Evolutionary conservation across 768 basidiomycete genomes (phyloP).

Genomic region (Naganishia antarctica): DNA sequence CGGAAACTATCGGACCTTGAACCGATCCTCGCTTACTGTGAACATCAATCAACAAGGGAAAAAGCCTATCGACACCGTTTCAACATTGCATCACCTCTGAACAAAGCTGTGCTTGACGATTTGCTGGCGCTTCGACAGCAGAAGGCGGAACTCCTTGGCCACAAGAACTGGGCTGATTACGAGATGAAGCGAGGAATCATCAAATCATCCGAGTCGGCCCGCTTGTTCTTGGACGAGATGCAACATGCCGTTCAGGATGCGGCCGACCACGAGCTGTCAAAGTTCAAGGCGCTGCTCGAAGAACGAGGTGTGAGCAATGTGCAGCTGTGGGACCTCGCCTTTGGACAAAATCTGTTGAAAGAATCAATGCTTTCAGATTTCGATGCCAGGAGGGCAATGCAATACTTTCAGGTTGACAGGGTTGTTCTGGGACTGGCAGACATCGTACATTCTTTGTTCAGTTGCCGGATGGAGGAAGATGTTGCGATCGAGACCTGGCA

Average conservation of each 20-base stretch:
- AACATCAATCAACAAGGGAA: background rate
- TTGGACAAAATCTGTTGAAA: background rate
- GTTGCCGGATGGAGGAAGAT: background rate
- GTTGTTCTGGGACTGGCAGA: background rate
- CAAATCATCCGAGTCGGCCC: background rate
- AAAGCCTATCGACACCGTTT: conserved; percentile 1
- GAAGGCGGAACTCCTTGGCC: background rate
- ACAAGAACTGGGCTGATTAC: background rate
- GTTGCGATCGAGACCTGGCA: background rate
- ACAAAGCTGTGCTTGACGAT: background rate
- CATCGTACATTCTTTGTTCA: background rate
- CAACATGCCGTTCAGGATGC: no score
- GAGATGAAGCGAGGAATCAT: background rate
- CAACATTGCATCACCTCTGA: background rate
- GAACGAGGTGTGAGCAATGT: background rate
- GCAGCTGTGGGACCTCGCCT: background rate
- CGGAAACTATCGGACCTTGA: background rate
- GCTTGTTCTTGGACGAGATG: background rate
- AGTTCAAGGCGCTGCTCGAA: background rate
- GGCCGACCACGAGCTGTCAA: background rate
- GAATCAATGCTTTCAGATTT: background rate
- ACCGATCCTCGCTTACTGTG: background rate
- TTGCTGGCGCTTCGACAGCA: background rate
- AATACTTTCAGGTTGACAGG: background rate
- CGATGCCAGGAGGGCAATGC: background rate